Conservation (phyloP, 306 rosid genomes). For the Cicer judaicum region DNA sequence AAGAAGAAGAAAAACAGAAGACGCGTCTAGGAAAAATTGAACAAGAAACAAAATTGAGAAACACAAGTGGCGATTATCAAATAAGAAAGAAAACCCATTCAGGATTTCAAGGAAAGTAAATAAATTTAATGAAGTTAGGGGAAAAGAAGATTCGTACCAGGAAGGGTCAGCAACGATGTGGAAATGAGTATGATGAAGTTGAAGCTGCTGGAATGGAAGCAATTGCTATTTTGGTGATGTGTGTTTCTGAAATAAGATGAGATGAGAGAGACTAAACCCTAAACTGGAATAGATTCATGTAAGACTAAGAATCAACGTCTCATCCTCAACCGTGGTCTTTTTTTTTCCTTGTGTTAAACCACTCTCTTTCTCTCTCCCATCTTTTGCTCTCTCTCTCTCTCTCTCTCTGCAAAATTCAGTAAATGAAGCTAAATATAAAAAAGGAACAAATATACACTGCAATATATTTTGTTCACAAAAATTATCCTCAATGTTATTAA, state of each 20-base stretch:
- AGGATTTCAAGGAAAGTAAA: constrained; percentile 29
- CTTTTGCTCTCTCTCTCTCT: neutral
- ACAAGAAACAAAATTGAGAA: constrained; percentile 7
- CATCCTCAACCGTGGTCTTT: neutral
- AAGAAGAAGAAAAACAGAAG: neutral
- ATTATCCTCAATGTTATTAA: no score
- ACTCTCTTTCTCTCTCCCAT: neutral
- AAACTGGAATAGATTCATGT: constrained; percentile 3
- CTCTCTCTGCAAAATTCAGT: neutral
- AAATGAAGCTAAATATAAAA: neutral
- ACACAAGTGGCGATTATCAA: neutral
- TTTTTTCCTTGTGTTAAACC: neutral
- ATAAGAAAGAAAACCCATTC: constrained; percentile 6
- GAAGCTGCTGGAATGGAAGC: neutral
- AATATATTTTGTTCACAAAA: no score
- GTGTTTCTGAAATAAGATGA: neutral
- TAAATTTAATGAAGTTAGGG: constrained; percentile 32
- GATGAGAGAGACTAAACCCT: constrained; percentile 36
- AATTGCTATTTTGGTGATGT: constrained; percentile 34
- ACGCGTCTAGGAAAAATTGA: constrained; percentile 4
- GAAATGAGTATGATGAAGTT: constrained; percentile 37
- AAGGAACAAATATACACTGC: neutral
- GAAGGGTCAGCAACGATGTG: neutral
- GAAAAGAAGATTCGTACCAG: constrained; percentile 42
- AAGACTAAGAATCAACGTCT: neutral